These are phyloP conservation scores for Solioccasus polychromus DNA, from an alignment of 768 basidiomycete species.

Conservation along the genomic window DNA sequence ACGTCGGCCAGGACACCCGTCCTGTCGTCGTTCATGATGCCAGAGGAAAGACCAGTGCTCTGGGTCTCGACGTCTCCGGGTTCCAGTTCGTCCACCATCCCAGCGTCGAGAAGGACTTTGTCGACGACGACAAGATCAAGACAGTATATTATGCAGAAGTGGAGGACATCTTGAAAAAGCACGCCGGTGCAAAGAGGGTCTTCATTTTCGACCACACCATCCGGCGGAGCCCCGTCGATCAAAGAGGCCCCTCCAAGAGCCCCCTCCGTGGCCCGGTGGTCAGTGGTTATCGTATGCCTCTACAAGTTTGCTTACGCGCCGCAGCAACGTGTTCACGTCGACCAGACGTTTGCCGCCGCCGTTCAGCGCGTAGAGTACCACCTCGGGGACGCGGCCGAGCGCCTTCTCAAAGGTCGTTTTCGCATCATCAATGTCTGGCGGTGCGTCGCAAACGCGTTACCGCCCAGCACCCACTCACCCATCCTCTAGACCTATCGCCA, in stretches of 20 bases:
- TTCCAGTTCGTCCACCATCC: constrained; percentile 38
- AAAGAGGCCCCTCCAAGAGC: not conserved
- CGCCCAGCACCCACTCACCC: not conserved
- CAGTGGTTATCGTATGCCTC: constrained; percentile 4
- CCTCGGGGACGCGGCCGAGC: constrained; percentile 40
- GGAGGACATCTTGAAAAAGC: constrained; percentile 38
- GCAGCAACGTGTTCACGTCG: constrained; percentile 42
- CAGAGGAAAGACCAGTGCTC: constrained; percentile 27
- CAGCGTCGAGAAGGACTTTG: constrained; percentile 38
- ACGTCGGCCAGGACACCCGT: constrained; percentile 26
- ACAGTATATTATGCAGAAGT: constrained; percentile 41
- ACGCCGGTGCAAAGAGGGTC: constrained; percentile 37
- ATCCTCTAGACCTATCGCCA: constrained; percentile 31
- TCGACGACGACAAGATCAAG: constrained; percentile 38
- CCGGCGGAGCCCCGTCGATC: constrained; percentile 24
- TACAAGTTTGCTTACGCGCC: not conserved
- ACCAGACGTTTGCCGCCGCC: constrained; percentile 40
- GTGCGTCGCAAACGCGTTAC: not conserved
- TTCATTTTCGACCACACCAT: constrained; percentile 47
- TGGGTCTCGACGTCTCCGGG: constrained; percentile 42
- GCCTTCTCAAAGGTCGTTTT: constrained; percentile 38
- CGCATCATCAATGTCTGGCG: constrained; percentile 50
- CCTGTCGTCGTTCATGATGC: constrained; percentile 29
- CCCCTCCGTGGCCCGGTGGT: constrained; percentile 34
- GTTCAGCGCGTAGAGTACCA: constrained; percentile 38